Conservation (phyloP, 1,284 basidiomycete species). For the Ustilago lituana region DNA sequence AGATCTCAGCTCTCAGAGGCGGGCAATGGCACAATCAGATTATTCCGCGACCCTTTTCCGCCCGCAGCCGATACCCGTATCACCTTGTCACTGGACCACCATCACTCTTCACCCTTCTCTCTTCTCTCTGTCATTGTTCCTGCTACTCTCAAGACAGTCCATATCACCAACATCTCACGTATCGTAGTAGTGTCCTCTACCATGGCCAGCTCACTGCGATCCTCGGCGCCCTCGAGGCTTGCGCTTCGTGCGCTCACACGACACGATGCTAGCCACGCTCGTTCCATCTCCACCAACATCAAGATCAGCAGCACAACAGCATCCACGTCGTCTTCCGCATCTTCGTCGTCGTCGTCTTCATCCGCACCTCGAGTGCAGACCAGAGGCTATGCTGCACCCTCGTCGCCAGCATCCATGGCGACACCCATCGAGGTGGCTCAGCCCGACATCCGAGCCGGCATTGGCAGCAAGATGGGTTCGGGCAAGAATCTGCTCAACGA, state of each 20-base stretch:
- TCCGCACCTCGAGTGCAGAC: slow-evolving; percentile 10
- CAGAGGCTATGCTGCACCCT: slow-evolving; percentile 50
- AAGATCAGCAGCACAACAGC: slow-evolving; percentile 19
- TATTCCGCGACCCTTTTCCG: too few relatives aligned
- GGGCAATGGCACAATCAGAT: too few relatives aligned
- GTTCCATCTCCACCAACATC: slow-evolving; percentile 22
- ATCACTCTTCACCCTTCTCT: too few relatives aligned
- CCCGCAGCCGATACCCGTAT: neutral
- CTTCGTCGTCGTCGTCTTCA: slow-evolving; percentile 13
- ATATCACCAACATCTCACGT: too few relatives aligned
- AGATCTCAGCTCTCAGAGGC: too few relatives aligned
- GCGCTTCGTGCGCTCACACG: slow-evolving; percentile 35
- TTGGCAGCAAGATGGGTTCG: slow-evolving; percentile 50
- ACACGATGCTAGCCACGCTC: slow-evolving; percentile 11
- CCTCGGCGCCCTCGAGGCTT: slow-evolving; percentile 30
- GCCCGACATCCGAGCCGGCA: slow-evolving; percentile 45
- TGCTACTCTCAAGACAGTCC: too few relatives aligned
- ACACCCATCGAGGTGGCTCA: slow-evolving; percentile 58
- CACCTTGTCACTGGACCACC: too few relatives aligned
- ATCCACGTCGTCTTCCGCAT: slow-evolving; percentile 8
- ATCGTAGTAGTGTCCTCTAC: too few relatives aligned
- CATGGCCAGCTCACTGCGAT: slow-evolving; percentile 37
- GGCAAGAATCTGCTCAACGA: slow-evolving; percentile 48
- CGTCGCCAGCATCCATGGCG: slow-evolving; percentile 56
- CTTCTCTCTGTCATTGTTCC: too few relatives aligned